Evolutionary conservation across 2,329 filamentous ascomycete species (phyloP), one percentile per base, ranked within the genome.

Genomic region (Xylariaceae sp.): DNA sequence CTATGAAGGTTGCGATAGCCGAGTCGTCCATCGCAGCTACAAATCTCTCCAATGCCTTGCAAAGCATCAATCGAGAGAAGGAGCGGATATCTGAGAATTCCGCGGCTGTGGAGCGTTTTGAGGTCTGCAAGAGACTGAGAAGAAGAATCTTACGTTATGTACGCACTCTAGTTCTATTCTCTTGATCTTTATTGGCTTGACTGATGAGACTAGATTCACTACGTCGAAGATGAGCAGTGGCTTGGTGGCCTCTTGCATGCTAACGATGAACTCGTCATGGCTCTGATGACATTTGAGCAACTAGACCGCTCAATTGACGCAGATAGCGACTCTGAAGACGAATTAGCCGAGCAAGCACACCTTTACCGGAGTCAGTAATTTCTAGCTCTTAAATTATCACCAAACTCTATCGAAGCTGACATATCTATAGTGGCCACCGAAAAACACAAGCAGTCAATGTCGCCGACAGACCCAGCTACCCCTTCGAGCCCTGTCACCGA

Each of bases 181-280:
- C 36, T 26, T 41, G 17, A 14, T 23, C 14, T 7, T 41, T 16
- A 4, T 26, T 17, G 9, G 44, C 4, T 48, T 14, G 36, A 34
- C 70, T 73, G 40, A 73, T 49, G 19, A 43, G 16, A 8, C 36
- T 53, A 88, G 85, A 96, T 98, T 62, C 92, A 98, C 70, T 84
- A 92, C 47, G 89, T 98, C 11, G 91, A 96, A 71, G 88, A 87
- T 7, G 94, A 98, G 69, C 88, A 98, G 69, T 97, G 90, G 82
- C 87, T 99, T 7, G 95, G 94, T 37, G 88, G 91, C 59, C 82
- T 99, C 4, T 87, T 99, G 16, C 91, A 95, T 68, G 93, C 94
- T 63, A 98, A 99, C 68, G 95, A 99, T 68, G 91, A 96, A 74
- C 87, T 99, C n/a, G 91, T 98, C 36, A 89, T 89, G 60, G 92